Evolutionary conservation across 768 basidiomycete species (phyloP).

Genomic region (Pholiota conissans): DNA sequence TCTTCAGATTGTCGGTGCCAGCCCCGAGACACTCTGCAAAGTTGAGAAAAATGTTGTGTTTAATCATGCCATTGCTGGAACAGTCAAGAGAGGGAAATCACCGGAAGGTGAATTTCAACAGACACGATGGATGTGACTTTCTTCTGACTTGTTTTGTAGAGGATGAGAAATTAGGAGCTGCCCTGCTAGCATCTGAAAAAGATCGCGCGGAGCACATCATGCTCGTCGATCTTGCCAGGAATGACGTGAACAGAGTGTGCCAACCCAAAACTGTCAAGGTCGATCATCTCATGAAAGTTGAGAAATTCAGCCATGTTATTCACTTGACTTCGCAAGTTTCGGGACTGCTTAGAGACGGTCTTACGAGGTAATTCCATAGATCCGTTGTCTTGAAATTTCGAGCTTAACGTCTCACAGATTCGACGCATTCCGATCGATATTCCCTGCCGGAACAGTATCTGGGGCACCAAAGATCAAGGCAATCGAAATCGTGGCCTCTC

Average conservation of each 20-base stretch:
- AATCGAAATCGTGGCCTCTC: slow-evolving; percentile 83
- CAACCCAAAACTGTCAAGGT: slow-evolving; percentile 94
- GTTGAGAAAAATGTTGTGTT: slow-evolving; percentile 89
- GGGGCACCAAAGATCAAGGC: slow-evolving; percentile 99
- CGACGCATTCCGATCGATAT: slow-evolving; percentile 98
- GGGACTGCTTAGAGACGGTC: slow-evolving; percentile 76
- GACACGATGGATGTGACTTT: no score
- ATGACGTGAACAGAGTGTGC: slow-evolving; percentile 98
- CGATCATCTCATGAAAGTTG: slow-evolving; percentile 89
- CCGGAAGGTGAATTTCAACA: slow-evolving; percentile 62
- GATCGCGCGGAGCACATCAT: slow-evolving; percentile 98
- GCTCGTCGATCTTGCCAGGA: slow-evolving; percentile 96
- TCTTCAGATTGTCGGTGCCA: slow-evolving; percentile 94
- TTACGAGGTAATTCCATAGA: slow-evolving; percentile 63
- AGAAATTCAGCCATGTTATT: slow-evolving; percentile 98
- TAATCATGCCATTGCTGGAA: slow-evolving; percentile 98
- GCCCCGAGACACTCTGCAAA: slow-evolving; percentile 96
- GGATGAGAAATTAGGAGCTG: slow-evolving; percentile 77
- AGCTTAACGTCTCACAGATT: slow-evolving; percentile 53
- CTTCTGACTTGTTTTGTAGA: slow-evolving; percentile 51
- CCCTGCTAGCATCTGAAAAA: slow-evolving; percentile 83
- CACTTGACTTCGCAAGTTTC: slow-evolving; percentile 96
- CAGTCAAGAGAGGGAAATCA: slow-evolving; percentile 83
- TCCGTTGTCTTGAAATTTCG: slow-evolving; percentile 4
- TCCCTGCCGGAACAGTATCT: slow-evolving; percentile 98